Base-by-base conservation (phyloP, 306 rosid species). In the Psophocarpus tetragonolobus region DNA sequence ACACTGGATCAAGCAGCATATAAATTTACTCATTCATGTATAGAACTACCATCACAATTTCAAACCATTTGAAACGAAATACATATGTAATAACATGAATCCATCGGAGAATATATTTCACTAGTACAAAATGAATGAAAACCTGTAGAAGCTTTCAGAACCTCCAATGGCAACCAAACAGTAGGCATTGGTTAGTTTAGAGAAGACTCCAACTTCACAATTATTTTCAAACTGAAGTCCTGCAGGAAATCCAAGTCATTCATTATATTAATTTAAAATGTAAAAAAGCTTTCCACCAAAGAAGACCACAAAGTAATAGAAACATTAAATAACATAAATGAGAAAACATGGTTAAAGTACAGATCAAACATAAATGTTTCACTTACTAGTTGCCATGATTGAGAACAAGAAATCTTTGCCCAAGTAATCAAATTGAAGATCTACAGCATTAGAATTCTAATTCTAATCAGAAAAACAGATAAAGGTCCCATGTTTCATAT, bases 121-220 rank as follows among this genome's bases (percentile, higher is more conserved):
- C 57, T 10, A 71, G 24, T 23, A 23, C 11, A 38, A 38, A 77
- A 68, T 54, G 74, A 21, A 60, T 47, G 23, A 32, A 67, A 63
- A 90, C 97, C 97, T 90, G 87, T 91, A 95, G 84, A 96, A 96
- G 80, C 77, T 87, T 77, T 96, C 99, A 12, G 99, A 96, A 65
- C 98, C 99, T 47, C 99, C 99, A 44, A 92, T 96, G 36, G 98
- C 93, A 75, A 96, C 99, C 94, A 96, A 84, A 68, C 99, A 96
- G 85, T 90, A 96, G 2, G 93, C 94, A 79, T 96, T 96, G 14
- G 97, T 92, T 56, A 96, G 96, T 87, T 96, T 96, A n/a, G 97
- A 92, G 74, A 96, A 96, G 12, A 90, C 99, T 38, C 99, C 99
- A 68, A 96, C 44, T 24, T 96, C 98, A 79, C 97, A 96, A 12